phyloP scores from a whole-genome alignment of 75 land plant genomes.

The Pinus taeda region DNA sequence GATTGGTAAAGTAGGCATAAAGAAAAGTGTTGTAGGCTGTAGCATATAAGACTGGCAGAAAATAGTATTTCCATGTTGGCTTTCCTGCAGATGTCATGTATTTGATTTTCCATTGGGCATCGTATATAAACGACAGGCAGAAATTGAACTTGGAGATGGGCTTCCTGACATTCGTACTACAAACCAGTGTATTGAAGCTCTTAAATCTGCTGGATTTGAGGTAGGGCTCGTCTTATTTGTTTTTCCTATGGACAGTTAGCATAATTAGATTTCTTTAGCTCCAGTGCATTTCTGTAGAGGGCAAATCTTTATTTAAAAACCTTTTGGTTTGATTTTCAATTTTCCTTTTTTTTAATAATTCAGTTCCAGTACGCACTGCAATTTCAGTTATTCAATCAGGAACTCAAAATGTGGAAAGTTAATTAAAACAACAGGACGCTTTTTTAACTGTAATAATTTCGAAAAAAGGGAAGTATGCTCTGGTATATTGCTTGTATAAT shows the following conservation, averaged over 20 bases:
- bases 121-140: slow-evolving; percentile 51
- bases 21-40: slow-evolving; percentile 1
- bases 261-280: too few relatives aligned
- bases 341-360: background rate
- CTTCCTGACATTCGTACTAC: slow-evolving; percentile 91
- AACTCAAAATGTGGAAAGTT: too few relatives aligned
- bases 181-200: slow-evolving; percentile 70
- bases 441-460: too few relatives aligned
- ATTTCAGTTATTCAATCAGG: too few relatives aligned
- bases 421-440: too few relatives aligned
- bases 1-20: background rate
- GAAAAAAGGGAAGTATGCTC: background rate
- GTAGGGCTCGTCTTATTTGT: slow-evolving; percentile 20
- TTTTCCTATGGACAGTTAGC: too few relatives aligned
- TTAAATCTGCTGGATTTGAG: slow-evolving; percentile 92
- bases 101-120: background rate
- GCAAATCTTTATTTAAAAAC: background rate
- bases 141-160: slow-evolving; percentile 96
- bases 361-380: background rate
- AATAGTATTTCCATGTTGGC: background rate
- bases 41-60: background rate
- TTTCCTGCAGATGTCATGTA: background rate
- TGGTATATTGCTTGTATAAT: background rate
- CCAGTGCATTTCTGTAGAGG: background rate
- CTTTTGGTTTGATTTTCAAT: background rate